Conservation (phyloP, 2,329 filamentous ascomycete species). For the Sclerotinia subarctica region DNA sequence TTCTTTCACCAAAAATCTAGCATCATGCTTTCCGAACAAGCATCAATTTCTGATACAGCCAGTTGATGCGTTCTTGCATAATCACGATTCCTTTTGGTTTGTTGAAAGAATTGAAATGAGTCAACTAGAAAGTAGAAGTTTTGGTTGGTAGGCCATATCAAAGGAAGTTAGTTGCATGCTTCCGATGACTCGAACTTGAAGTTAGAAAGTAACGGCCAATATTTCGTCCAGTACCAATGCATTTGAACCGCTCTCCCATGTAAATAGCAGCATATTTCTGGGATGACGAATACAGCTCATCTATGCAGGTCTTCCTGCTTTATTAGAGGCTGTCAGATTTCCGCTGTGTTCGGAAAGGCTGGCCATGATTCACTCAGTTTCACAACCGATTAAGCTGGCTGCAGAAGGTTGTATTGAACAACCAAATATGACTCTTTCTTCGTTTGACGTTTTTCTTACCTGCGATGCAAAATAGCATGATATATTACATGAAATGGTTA, state of each 20-base stretch:
- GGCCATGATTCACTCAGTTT: not conserved
- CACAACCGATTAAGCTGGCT: not conserved
- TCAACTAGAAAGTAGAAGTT: not conserved
- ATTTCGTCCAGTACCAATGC: not conserved
- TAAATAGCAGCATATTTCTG: not conserved
- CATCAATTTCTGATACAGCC: not conserved
- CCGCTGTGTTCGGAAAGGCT: not conserved
- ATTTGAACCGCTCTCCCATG: too few relatives aligned
- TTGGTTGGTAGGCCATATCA: not conserved
- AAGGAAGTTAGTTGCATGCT: not conserved
- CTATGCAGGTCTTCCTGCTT: too few relatives aligned
- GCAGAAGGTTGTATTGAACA: not conserved
- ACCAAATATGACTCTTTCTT: constrained; percentile 2
- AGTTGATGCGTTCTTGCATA: not conserved
- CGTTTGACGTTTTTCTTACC: not conserved
- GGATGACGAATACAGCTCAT: too few relatives aligned
- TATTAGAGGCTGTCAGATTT: not conserved
- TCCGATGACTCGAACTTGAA: not conserved
- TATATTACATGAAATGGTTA: not conserved
- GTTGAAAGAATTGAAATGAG: not conserved
- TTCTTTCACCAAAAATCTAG: too few relatives aligned
- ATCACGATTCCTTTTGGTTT: not conserved
- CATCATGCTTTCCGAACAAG: too few relatives aligned
- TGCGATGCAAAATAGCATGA: not conserved
- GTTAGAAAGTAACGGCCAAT: not conserved